These are phyloP conservation scores for Solanum chiquidenum DNA, from an alignment of 257 asterid genomes.

Conservation along the genomic window DNA sequence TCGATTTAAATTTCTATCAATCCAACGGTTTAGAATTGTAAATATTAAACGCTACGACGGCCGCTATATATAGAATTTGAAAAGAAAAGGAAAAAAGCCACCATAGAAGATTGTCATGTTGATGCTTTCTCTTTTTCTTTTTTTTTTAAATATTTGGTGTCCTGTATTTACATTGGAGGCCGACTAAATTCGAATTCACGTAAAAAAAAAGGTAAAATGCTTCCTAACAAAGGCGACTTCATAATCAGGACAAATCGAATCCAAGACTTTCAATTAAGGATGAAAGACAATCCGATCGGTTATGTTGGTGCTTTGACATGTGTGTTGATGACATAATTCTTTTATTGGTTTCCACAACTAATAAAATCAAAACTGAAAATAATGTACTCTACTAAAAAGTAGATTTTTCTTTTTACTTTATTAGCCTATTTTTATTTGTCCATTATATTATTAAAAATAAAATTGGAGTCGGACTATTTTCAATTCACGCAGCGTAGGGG, in stretches of 20 bases:
- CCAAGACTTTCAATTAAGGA: rapidly evolving
- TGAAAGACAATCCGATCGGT: too few species aligned
- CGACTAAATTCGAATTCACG: rapidly evolving
- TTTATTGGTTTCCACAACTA: not conserved
- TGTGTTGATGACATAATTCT: not conserved
- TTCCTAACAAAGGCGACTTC: rapidly evolving
- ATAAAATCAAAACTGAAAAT: not conserved
- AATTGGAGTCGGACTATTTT: too few species aligned
- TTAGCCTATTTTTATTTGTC: too few species aligned
- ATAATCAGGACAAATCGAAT: rapidly evolving
- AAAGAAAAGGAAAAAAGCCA: not conserved
- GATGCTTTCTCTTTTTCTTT: too few species aligned
- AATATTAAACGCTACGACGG: not conserved
- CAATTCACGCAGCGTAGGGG: rapidly evolving
- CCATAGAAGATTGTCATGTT: not conserved
- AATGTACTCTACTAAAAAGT: not conserved
- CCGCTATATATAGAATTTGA: not conserved
- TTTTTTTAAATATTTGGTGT: too few species aligned
- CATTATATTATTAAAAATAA: too few species aligned
- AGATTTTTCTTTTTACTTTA: not conserved
- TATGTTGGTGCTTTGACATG: not conserved
- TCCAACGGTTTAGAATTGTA: not conserved
- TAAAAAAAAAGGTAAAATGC: rapidly evolving
- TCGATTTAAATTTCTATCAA: not conserved
- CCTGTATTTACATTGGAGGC: rapidly evolving